Evolutionary conservation across 1,284 basidiomycete genomes (phyloP).

Genomic region (Serendipita sp.): DNA sequence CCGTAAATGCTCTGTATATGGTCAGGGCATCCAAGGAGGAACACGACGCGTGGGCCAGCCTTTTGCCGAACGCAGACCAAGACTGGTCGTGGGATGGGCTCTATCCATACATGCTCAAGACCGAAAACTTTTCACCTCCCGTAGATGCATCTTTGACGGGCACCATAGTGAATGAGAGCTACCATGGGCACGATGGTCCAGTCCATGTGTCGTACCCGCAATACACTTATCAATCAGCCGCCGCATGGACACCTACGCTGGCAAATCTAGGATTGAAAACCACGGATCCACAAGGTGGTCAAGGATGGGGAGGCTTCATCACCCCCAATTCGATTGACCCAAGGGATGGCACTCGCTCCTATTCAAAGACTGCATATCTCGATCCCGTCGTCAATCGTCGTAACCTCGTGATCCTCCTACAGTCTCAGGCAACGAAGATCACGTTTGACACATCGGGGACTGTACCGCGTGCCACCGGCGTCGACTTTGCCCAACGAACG

Average conservation of each 20-base stretch:
- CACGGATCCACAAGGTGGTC: conserved; percentile 8
- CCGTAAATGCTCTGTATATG: conserved; percentile 9
- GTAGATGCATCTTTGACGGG: background rate
- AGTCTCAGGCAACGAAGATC: conserved; percentile 18
- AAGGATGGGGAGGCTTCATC: conserved; percentile 11
- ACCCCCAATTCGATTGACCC: conserved; percentile 14
- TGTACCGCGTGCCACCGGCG: conserved; percentile 13
- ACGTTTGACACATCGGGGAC: conserved; percentile 17
- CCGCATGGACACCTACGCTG: conserved; percentile 9
- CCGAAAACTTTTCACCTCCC: background rate
- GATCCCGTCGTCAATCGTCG: conserved; percentile 14
- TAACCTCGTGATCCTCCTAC: conserved; percentile 19
- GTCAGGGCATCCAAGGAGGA: conserved; percentile 6
- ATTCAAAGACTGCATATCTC: conserved; percentile 20
- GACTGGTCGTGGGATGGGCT: conserved; percentile 7
- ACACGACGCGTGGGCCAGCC: conserved; percentile 7
- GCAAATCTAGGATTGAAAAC: conserved; percentile 1
- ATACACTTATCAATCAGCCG: conserved; percentile 4
- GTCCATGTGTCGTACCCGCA: conserved; percentile 6
- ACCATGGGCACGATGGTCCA: conserved; percentile 1
- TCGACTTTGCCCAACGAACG: conserved; percentile 18
- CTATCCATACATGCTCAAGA: conserved; percentile 9
- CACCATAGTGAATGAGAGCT: background rate
- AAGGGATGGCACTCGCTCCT: conserved; percentile 19
- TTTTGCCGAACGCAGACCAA: conserved; percentile 3